These are phyloP conservation scores for Aquilaria agallochum DNA, from an alignment of 441 rosid genomes.

Conservation along the genomic window DNA sequence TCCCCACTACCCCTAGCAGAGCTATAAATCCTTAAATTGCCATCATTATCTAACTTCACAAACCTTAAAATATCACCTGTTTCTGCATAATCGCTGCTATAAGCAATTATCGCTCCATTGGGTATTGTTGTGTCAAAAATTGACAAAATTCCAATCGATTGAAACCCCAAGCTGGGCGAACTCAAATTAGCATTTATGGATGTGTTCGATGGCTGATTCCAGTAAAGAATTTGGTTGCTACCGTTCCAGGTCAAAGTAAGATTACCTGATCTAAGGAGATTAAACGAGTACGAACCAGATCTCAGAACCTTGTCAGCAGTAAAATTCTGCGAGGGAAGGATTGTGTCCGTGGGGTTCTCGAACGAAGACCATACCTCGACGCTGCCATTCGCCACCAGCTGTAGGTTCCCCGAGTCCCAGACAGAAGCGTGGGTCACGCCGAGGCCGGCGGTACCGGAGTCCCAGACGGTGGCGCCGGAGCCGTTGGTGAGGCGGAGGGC, in stretches of 20 bases:
- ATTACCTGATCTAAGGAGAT: slow-evolving; percentile 34
- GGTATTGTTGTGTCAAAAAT: slow-evolving; percentile 30
- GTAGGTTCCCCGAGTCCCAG: slow-evolving; percentile 47
- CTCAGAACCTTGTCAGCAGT: slow-evolving; percentile 20
- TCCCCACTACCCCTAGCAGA: slow-evolving; percentile 27
- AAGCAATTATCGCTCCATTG: slow-evolving; percentile 26
- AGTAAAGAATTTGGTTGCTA: slow-evolving; percentile 27
- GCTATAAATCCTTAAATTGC: slow-evolving; percentile 60
- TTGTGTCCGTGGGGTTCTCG: slow-evolving; percentile 44
- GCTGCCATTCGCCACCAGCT: slow-evolving; percentile 23
- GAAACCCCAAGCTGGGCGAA: slow-evolving; percentile 43
- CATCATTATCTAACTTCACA: slow-evolving; percentile 53
- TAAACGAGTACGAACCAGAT: slow-evolving; percentile 56
- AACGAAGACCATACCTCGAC: slow-evolving; percentile 54
- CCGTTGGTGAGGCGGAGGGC: slow-evolving; percentile 47
- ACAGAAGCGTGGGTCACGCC: slow-evolving; percentile 51
- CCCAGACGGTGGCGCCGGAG: slow-evolving; percentile 53
- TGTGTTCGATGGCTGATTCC: slow-evolving; percentile 45
- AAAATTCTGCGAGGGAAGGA: slow-evolving; percentile 56
- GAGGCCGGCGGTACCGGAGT: slow-evolving; percentile 30
- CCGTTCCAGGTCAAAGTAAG: slow-evolving; percentile 48
- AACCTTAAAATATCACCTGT: slow-evolving; percentile 47
- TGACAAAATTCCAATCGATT: slow-evolving; percentile 37
- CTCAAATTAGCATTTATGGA: slow-evolving; percentile 35
- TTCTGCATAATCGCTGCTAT: slow-evolving; percentile 61